Conservation (phyloP, 2,329 filamentous ascomycete species). For the Fusarium hainanense region DNA sequence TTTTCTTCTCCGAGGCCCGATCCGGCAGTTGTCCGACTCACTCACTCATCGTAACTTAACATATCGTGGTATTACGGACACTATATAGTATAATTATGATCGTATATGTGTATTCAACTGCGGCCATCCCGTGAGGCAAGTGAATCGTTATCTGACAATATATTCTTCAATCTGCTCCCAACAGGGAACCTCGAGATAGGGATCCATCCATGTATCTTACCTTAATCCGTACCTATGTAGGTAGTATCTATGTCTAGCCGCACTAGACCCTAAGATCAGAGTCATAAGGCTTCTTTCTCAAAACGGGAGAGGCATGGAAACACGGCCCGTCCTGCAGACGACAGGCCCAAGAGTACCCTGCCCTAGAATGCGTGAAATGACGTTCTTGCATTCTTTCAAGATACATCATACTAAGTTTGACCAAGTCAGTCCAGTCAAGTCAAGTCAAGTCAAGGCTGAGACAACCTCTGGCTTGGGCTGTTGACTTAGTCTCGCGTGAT, state of each 20-base stretch:
- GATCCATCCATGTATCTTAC: neutral
- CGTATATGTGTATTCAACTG: neutral
- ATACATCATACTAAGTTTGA: neutral
- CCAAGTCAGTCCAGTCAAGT: constrained; percentile 9
- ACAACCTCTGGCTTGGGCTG: constrained; percentile 5
- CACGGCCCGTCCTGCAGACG: constrained; percentile 30
- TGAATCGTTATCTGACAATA: neutral
- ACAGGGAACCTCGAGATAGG: neutral
- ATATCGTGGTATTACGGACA: neutral
- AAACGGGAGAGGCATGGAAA: constrained; percentile 17
- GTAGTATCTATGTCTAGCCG: neutral
- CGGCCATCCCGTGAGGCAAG: neutral
- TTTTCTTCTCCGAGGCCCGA: constrained; percentile 26
- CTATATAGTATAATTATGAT: neutral
- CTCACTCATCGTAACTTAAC: neutral
- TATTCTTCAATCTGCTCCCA: neutral
- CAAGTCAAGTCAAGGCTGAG: constrained; percentile 13
- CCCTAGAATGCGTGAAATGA: constrained; percentile 15
- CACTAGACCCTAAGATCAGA: neutral
- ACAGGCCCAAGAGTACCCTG: constrained; percentile 9
- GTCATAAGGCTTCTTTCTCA: neutral
- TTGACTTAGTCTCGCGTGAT: constrained; percentile 13
- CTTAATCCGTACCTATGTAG: neutral
- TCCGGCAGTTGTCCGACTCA: constrained; percentile 15
- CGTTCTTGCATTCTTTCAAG: constrained; percentile 1